These are phyloP conservation scores for Penicillium odoratum DNA, from an alignment of 495 filamentous ascomycete genomes.

Conservation along the genomic window DNA sequence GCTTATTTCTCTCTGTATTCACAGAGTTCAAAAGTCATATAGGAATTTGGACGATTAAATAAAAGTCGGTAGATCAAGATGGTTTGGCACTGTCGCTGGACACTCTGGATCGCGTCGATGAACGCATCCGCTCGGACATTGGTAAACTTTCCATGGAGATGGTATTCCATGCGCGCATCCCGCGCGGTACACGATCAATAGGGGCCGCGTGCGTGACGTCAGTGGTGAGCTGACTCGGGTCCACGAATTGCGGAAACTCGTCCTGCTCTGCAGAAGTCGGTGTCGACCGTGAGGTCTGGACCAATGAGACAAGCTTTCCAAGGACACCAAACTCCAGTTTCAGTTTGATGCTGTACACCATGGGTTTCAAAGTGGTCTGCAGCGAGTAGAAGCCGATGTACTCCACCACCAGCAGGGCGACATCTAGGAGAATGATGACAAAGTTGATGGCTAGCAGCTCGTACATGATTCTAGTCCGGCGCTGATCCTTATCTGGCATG, in stretches of 20 bases:
- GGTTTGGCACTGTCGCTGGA: constrained; percentile 18
- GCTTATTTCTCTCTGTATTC: not conserved
- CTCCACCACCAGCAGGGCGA: constrained; percentile 56
- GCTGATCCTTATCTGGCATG: constrained; percentile 39
- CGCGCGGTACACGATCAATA: constrained; percentile 12
- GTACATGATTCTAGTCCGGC: constrained; percentile 46
- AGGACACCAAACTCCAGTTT: constrained; percentile 64
- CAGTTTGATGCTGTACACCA: constrained; percentile 63
- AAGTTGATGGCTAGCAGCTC: constrained; percentile 58
- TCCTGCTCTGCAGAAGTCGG: constrained; percentile 38
- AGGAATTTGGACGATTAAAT: not conserved
- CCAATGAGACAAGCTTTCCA: constrained; percentile 40
- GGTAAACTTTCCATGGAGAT: constrained; percentile 39
- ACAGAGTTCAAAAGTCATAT: not conserved
- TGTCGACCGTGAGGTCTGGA: constrained; percentile 32
- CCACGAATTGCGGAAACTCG: constrained; percentile 40
- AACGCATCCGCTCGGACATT: constrained; percentile 28
- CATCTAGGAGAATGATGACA: constrained; percentile 53
- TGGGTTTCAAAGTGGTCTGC: constrained; percentile 55
- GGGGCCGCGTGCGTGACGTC: constrained; percentile 42
- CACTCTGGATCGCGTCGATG: constrained; percentile 19
- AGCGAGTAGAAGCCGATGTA: constrained; percentile 53
- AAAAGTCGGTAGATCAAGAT: constrained; percentile 12
- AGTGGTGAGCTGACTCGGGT: constrained; percentile 36
- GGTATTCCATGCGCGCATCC: constrained; percentile 26